Evolutionary conservation across 2,329 filamentous ascomycete species (phyloP), one percentile per base, ranked within the genome.

Genomic region (Alternaria hordeiaustralica): DNA sequence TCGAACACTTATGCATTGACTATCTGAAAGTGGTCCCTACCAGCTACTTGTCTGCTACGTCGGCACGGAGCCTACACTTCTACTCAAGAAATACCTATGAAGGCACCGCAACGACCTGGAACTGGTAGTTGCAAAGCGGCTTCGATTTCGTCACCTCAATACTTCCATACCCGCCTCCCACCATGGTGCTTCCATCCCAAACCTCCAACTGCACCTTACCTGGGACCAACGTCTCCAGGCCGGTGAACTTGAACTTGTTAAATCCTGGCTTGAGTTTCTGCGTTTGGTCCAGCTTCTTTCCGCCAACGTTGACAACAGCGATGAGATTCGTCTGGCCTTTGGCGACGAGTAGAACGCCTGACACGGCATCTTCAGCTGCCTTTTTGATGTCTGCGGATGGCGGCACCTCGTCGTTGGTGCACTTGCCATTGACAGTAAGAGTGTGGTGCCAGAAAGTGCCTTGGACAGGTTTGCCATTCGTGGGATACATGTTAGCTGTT

Each of bases 121-220:
- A 68, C 51, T 70, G 67, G 50, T 70, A 71, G 49, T 73, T 67
- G 43, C 69, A 70, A 30, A 67, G 15, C 11, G 33, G 3, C 13
- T 30, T 60, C n/a, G 55, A 54, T 8, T 43, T 56, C 36, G 55
- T 43, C 7, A 70, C 63, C 44, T 63, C 61, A 23, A 58, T 56
- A 3, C 54, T 63, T 20, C 47, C 61, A 54, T 71, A 71, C 3
- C 70, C 71, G 10, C 71, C 65, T 11, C 55, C 62, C 57, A 74
- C 55, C 67, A 74, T 69, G 4, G 58, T 69, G 25, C 64, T 69
- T 18, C 66, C 69, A 58, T 71, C 67, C 70, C 70, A 74, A 23
- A 72, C 67, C 64, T 75, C 71, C 10, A 74, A 46, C 62, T 71
- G 65, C 36, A 73, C 70, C 46, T 75, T 74, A 3, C 72, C 72